phyloP scores from a whole-genome alignment of 2,329 filamentous ascomycete species.

The Fusarium floridanum region DNA sequence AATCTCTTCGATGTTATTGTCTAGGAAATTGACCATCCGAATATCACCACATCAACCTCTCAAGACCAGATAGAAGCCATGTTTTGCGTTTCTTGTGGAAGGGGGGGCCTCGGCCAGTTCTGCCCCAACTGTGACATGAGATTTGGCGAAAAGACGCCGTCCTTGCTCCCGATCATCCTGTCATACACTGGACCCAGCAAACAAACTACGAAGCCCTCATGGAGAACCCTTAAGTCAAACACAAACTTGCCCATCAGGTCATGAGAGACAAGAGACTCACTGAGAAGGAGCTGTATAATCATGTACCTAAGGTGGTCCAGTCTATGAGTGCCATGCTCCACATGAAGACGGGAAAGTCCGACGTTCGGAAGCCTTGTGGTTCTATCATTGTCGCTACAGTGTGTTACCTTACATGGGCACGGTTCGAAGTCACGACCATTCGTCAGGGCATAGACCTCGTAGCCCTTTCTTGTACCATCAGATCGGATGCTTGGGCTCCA shows the following conservation, averaged over 20 bases:
- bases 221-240: not conserved
- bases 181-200: not conserved
- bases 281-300: not conserved
- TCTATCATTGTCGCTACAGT: no score
- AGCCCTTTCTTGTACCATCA: not conserved
- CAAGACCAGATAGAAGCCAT: not conserved
- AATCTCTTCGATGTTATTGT: not conserved
- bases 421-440: not conserved
- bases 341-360: not conserved
- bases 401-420: no score
- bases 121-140: not conserved
- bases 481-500: not conserved
- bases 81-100: not conserved
- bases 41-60: not conserved
- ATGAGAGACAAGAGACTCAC: not conserved
- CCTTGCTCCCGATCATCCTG: not conserved
- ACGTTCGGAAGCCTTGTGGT: not conserved
- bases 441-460: not conserved
- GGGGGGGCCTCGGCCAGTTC: not conserved
- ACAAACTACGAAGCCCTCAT: not conserved
- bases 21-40: not conserved
- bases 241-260: not conserved
- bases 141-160: not conserved
- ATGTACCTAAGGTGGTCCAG: not conserved
- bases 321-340: not conserved